Conservation (phyloP, 1,284 basidiomycete species). For the Filobasidium uniguttulatum region DNA sequence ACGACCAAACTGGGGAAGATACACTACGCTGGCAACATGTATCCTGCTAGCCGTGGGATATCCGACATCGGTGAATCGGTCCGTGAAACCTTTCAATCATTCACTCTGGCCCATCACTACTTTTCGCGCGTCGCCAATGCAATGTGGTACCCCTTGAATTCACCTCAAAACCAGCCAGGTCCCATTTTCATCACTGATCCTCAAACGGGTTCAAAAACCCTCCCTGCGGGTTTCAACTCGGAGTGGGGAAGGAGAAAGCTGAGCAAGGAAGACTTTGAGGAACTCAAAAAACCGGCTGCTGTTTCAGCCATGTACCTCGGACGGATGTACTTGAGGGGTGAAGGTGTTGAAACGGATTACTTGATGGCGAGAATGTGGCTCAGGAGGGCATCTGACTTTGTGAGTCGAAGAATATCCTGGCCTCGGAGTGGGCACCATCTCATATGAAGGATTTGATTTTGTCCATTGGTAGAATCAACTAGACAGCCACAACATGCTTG, state of each 20-base stretch:
- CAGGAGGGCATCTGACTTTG: constrained; percentile 60
- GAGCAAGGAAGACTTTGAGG: constrained; percentile 41
- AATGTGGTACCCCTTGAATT: constrained; percentile 61
- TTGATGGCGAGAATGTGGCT: constrained; percentile 83
- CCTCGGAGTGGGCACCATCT: too few relatives aligned
- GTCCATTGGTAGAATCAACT: too few relatives aligned
- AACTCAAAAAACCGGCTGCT: constrained; percentile 54
- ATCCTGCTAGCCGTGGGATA: constrained; percentile 55
- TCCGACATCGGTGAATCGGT: constrained; percentile 77
- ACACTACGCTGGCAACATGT: constrained; percentile 86
- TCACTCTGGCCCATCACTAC: constrained; percentile 58
- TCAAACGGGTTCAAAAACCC: constrained; percentile 4
- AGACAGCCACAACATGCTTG: constrained; percentile 77
- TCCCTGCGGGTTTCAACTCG: constrained; percentile 12
- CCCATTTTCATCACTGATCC: constrained; percentile 11
- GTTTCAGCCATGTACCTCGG: constrained; percentile 70
- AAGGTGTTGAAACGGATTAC: constrained; percentile 70
- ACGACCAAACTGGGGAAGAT: constrained; percentile 78
- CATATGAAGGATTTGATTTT: too few relatives aligned
- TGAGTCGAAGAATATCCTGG: constrained; percentile 18
- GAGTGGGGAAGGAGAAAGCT: constrained; percentile 39
- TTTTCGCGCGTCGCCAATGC: constrained; percentile 65
- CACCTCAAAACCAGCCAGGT: constrained; percentile 31
- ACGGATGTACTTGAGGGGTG: constrained; percentile 84
- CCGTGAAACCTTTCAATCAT: constrained; percentile 63